Evolutionary conservation across 2,329 filamentous ascomycete species (phyloP).

Genomic region (Calcarisporium arbuscula): DNA sequence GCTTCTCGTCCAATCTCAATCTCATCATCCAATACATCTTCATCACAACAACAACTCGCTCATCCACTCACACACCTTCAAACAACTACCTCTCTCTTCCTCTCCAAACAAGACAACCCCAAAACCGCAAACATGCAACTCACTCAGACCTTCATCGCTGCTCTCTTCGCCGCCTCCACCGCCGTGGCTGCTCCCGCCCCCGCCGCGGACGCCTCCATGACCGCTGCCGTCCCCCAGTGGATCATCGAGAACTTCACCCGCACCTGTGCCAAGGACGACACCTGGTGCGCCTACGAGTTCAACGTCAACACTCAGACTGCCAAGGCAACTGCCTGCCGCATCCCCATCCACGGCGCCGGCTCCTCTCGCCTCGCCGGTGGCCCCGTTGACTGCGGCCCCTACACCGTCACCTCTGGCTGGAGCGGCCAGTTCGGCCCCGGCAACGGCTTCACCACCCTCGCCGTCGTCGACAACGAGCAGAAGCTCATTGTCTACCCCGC

Average conservation of each 20-base stretch:
- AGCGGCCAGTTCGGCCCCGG: conserved; percentile 46
- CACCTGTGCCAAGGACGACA: conserved; percentile 31
- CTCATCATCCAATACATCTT: too few species aligned
- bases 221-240: conserved; percentile 33
- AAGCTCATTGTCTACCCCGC: conserved; percentile 44
- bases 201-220: conserved; percentile 29
- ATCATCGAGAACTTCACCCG: conserved; percentile 34
- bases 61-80: too few species aligned
- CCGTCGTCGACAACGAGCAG: conserved; percentile 37
- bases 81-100: too few species aligned
- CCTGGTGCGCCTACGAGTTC: conserved; percentile 38
- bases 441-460: conserved; percentile 48
- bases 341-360: conserved; percentile 29
- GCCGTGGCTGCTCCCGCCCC: conserved; percentile 30
- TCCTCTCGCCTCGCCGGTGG: conserved; percentile 32
- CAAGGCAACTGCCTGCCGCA: conserved; percentile 28
- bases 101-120: conserved; percentile 3
- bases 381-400: conserved; percentile 39
- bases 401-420: conserved; percentile 48
- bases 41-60: too few species aligned
- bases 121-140: conserved; percentile 36
- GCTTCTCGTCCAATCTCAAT: too few species aligned
- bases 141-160: conserved; percentile 30
- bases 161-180: conserved; percentile 28
- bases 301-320: conserved; percentile 30